A percentile compares a stretch with the other conserved stretches of the same genome.
phyloP scores from a whole-genome alignment of 305 asterid species.

The Rubia peregrina region DNA sequence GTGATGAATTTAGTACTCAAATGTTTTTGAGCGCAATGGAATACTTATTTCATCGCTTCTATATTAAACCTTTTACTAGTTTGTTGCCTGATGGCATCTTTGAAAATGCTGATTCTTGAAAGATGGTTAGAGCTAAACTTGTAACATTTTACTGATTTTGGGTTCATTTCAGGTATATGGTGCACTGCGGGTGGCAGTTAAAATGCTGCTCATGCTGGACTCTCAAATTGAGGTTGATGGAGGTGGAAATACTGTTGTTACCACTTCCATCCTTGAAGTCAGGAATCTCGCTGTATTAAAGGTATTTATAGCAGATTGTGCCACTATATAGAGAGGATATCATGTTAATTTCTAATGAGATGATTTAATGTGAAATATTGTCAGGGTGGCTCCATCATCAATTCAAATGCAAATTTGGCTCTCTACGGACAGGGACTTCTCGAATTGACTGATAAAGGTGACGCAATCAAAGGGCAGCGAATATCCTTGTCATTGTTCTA shows the following conservation, averaged over 20 bases:
- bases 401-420: constrained; percentile 87
- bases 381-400: constrained; percentile 82
- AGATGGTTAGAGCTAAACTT: background rate
- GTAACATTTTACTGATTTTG: background rate
- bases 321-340: background rate
- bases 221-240: constrained; percentile 83
- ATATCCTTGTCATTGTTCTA: constrained; percentile 84
- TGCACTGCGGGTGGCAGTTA: constrained; percentile 82
- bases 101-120: background rate
- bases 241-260: constrained; percentile 66
- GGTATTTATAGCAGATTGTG: constrained; percentile 34
- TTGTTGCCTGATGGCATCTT: background rate
- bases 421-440: constrained; percentile 88
- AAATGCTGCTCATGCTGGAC: constrained; percentile 95
- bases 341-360: background rate
- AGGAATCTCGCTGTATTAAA: constrained; percentile 92
- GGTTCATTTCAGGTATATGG: constrained; percentile 68
- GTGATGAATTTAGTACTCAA: background rate
- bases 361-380: constrained; percentile 13
- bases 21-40: background rate
- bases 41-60: constrained; percentile 1
- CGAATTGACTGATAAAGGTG: constrained; percentile 76
- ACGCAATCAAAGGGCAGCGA: constrained; percentile 88
- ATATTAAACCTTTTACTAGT: background rate
- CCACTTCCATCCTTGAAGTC: constrained; percentile 87